phyloP scores from a whole-genome alignment of 2,329 filamentous ascomycete genomes.

The Aspergillus bombycis region DNA sequence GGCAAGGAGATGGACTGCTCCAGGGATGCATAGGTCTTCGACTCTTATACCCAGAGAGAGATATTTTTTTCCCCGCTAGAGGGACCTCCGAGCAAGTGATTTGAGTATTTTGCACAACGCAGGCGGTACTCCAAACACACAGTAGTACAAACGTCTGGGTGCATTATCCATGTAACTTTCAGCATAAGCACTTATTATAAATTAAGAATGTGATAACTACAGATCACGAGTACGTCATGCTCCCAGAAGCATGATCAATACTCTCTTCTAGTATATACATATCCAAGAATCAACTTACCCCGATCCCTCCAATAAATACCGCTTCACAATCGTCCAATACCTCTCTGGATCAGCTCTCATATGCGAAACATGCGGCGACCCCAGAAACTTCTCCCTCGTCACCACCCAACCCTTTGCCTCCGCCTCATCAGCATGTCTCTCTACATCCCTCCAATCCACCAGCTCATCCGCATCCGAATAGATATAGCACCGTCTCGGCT shows the following conservation, averaged over 20 bases:
- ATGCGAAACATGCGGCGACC: slow-evolving; percentile 44
- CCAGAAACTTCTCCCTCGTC: slow-evolving; percentile 39
- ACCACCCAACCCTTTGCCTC: slow-evolving; percentile 37
- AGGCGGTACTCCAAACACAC: too few species aligned
- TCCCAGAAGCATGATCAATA: not conserved
- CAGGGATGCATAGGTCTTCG: too few species aligned
- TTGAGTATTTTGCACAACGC: too few species aligned
- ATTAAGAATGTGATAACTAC: not conserved
- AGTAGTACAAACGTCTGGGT: not conserved
- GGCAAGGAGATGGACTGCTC: too few species aligned
- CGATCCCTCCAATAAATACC: slow-evolving; percentile 16
- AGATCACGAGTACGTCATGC: not conserved
- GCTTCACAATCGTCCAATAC: slow-evolving; percentile 43
- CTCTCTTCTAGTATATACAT: not conserved
- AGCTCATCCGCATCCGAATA: slow-evolving; percentile 45
- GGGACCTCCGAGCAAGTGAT: too few species aligned
- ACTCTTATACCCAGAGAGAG: too few species aligned
- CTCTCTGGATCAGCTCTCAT: slow-evolving; percentile 42
- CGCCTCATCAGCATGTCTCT: slow-evolving; percentile 39
- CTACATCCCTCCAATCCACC: slow-evolving; percentile 40
- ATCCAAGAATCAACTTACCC: not conserved
- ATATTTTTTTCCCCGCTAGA: too few species aligned
- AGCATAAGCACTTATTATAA: not conserved
- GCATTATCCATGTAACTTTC: not conserved
- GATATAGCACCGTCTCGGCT: slow-evolving; percentile 38